Evolutionary conservation across 352 stramenopile species (phyloP), one percentile per base, ranked within the genome.

Genomic region (Pilasporangium apinafurcum): DNA sequence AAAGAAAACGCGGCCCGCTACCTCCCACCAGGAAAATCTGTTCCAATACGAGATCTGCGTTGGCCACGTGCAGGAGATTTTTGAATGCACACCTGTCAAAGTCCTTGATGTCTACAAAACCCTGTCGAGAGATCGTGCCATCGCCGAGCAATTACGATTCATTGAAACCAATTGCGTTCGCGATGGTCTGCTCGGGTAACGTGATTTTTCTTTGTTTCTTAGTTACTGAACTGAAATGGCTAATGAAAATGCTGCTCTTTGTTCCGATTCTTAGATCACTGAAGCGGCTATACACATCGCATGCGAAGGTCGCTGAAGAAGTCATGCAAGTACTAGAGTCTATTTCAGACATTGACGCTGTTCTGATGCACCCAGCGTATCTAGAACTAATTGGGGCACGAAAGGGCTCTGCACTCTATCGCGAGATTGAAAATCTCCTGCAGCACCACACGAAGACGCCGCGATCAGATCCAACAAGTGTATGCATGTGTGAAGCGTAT

Each of bases 31-130:
- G 16, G 62, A 57, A 33, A 56, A 66, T 21, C 35, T 47, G 20
- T 90, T 86, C 53, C 65, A 59, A 9, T 90, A 87, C 49, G 68
- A 84, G 47, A 83, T 90, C 37, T 75, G 68, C 13, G 57, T 87
- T 22, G 78, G 78, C 8, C 49, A 56, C 27, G 64, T 48, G 18
- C 65, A 69, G 9, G 64, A 76, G 28, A 66, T 68, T 37, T 90
- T 90, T 43, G 60, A 73, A 34, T 90, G 78, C 52, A 78, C 70
- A 22, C 71, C 78, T 10, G 59, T 68, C 0, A 80, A 62, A 29
- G 69, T 78, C 10, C 38, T 84, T 17, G 62, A 73, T 16, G 54
- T 87, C 27, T 75, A 83, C 47, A 82, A 80, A 59, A 62, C 55
- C 18, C 51, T 90, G 22, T 60, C 56, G 1, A 62, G 51, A 22